These are phyloP conservation scores for Candida xyloterini DNA, from an alignment of 805 yeast species.

Conservation along the genomic window DNA sequence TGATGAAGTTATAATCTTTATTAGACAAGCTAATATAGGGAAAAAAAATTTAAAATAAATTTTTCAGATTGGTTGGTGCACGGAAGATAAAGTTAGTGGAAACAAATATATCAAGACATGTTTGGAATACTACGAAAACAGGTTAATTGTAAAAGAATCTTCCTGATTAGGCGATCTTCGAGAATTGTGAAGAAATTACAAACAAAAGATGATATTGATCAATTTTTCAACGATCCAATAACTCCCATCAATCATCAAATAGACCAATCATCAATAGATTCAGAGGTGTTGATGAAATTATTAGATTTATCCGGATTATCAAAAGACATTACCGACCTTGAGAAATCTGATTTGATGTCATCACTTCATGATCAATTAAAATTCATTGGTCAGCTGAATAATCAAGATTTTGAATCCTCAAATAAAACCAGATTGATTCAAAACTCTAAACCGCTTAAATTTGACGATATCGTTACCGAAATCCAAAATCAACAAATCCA, in stretches of 20 bases:
- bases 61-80: slow-evolving; percentile 16
- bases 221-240: slow-evolving; percentile 11
- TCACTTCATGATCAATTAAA: slow-evolving; percentile 46
- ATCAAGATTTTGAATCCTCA: slow-evolving; percentile 23
- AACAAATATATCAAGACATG: not conserved
- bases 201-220: slow-evolving; percentile 12
- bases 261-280: slow-evolving; percentile 10
- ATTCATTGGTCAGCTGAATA: slow-evolving; percentile 45
- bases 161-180: not conserved
- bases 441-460: slow-evolving; percentile 24
- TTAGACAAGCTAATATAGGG: slow-evolving; percentile 1
- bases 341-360: slow-evolving; percentile 31
- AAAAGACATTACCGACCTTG: slow-evolving; percentile 24
- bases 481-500: slow-evolving; percentile 25
- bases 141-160: not conserved
- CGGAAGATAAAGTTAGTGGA: slow-evolving; percentile 5
- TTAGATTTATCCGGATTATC: slow-evolving; percentile 50
- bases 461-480: slow-evolving; percentile 29
- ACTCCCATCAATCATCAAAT: not conserved
- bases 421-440: slow-evolving; percentile 28
- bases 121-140: not conserved
- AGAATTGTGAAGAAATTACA: not conserved
- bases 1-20: slow-evolving; percentile 7
- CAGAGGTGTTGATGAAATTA: slow-evolving; percentile 30
- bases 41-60: slow-evolving; percentile 14